phyloP scores from a whole-genome alignment of 1,139 yeast genomes.

The Pichia kudriavzevii region DNA sequence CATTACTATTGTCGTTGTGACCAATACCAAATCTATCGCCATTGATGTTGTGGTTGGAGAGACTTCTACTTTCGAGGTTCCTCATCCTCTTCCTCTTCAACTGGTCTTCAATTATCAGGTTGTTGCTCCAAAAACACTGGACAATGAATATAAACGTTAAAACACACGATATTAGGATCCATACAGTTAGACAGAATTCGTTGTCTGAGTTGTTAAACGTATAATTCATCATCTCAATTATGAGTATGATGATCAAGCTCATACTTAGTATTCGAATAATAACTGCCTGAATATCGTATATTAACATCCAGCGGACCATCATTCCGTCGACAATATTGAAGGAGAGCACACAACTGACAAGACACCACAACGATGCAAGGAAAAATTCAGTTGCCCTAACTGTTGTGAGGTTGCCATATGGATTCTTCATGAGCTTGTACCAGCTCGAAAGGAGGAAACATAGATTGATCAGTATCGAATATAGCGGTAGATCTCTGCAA shows the following conservation, averaged over 20 bases:
- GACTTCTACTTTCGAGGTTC: background rate
- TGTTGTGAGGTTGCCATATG: slow-evolving; percentile 33
- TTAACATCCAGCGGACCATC: slow-evolving; percentile 90
- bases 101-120: slow-evolving; percentile 50
- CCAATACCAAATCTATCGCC: background rate
- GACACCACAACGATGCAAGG: slow-evolving; percentile 71
- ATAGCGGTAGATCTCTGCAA: slow-evolving; percentile 60
- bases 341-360: slow-evolving; percentile 78
- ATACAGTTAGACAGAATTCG: slow-evolving; percentile 68
- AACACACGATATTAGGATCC: slow-evolving; percentile 84
- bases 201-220: slow-evolving; percentile 49
- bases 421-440: slow-evolving; percentile 18
- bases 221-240: slow-evolving; percentile 60
- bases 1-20: background rate
- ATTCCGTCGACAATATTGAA: slow-evolving; percentile 82
- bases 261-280: slow-evolving; percentile 77
- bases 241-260: slow-evolving; percentile 63
- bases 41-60: background rate
- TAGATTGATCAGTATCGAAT: slow-evolving; percentile 25
- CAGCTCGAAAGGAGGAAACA: slow-evolving; percentile 23
- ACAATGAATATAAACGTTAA: slow-evolving; percentile 76
- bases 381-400: slow-evolving; percentile 66
- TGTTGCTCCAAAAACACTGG: slow-evolving; percentile 86
- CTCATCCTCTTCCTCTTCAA: slow-evolving; percentile 10
- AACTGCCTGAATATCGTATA: slow-evolving; percentile 82